phyloP scores from a whole-genome alignment of 176 grass and related monocot genomes.

The Carex littledalei region DNA sequence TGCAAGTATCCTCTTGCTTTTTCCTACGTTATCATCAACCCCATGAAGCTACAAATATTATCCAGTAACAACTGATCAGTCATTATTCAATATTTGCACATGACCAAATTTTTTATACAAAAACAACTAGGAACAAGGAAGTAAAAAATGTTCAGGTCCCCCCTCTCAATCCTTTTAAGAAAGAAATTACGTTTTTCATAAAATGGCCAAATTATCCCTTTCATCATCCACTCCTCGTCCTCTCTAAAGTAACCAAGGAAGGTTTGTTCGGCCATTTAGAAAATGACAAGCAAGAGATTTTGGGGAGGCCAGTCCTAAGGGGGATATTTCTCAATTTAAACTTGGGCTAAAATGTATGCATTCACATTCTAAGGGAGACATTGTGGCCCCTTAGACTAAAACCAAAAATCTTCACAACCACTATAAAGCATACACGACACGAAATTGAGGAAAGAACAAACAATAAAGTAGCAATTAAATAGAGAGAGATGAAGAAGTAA shows the following conservation, averaged over 20 bases:
- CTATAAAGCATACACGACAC: slow-evolving; percentile 4
- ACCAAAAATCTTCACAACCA: background rate
- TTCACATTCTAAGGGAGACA: too few relatives aligned
- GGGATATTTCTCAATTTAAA: background rate
- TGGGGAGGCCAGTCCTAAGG: background rate
- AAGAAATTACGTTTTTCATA: too few relatives aligned
- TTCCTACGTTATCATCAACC: slow-evolving; percentile 54
- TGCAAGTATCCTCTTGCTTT: slow-evolving; percentile 59
- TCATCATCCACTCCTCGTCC: too few relatives aligned
- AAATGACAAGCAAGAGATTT: background rate
- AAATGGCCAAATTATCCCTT: too few relatives aligned
- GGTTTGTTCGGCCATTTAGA: background rate
- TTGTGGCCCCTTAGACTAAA: background rate
- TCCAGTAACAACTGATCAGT: background rate
- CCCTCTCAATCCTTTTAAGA: too few relatives aligned
- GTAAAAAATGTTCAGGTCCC: background rate
- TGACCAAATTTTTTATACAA: background rate
- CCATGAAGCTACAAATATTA: slow-evolving; percentile 41
- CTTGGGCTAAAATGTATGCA: background rate
- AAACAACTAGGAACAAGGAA: background rate
- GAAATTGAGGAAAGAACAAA: background rate
- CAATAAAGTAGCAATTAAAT: background rate
- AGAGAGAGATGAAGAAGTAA: background rate
- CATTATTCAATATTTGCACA: background rate
- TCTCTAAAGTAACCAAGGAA: background rate